Evolutionary conservation across 2,329 filamentous ascomycete species (phyloP), one percentile per base, ranked within the genome.

Genomic region (Corniculantispora saksenae): DNA sequence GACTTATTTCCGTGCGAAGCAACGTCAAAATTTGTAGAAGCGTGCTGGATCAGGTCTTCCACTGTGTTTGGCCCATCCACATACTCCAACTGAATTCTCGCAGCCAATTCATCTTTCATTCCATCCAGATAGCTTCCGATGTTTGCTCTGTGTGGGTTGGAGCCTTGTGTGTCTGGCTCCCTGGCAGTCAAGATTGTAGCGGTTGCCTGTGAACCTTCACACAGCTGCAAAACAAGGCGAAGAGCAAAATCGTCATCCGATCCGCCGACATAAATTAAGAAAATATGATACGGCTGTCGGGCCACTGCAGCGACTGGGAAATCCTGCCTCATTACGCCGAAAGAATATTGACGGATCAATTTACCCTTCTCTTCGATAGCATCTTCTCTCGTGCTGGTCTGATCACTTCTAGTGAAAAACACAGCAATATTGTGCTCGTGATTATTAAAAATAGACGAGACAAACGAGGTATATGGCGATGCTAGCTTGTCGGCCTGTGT

Each of bases 251-350:
- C 86, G 72, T 97, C 94, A 72, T 99, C 95, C 1, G 83, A 80
- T 10, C 92, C 92, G 21, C 94, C 94, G 66, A 97, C 89, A 78
- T 93, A 98, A 0, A 94, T 91, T 62, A 97, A 82, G 74, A 97
- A 94, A 69, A 98, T 84, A 74, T 94, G 93, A 73, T 97, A 93
- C 43, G 87, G 88, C 67, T 88, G 89, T 71, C 92, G 86, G 7
- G 83, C 81, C 6, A 89, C 83, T 0, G 90, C 87, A 1, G 84
- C 80, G 23, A 84, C 78, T 0, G 84, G 79, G 13, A 86, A 78
- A 61, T 90, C 86, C n/a, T 81, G 79, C 38, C 83, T 78, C 67
- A 77, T 64, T 69, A 86, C 87, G 66, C 84, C 82, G 56, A 91
- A 76, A 43, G 89, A 91, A 56, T 88, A 72, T 7, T 81, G 79